Evolutionary conservation across 108 stramenopile genomes (phyloP).

Genomic region (Nitzschia sp.): DNA sequence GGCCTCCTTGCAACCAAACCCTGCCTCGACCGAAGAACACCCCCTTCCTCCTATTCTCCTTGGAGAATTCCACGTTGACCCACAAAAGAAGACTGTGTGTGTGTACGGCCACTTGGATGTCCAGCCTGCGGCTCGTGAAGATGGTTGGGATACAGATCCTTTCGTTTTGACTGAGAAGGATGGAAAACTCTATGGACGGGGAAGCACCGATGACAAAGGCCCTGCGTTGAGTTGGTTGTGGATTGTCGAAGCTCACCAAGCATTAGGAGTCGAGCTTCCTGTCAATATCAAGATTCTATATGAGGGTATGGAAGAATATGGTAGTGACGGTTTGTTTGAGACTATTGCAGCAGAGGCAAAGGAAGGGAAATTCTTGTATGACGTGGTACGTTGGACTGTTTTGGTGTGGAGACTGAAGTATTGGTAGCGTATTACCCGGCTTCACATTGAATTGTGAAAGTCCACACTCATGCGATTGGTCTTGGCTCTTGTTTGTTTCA

Average conservation of each 20-base stretch:
- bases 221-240: conserved; percentile 82
- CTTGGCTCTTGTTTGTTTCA: background rate
- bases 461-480: no score
- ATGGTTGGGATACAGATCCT: conserved; percentile 85
- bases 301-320: conserved; percentile 85
- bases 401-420: no score
- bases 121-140: conserved; percentile 69
- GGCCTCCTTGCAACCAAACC: conserved; percentile 56
- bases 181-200: conserved; percentile 75
- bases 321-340: conserved; percentile 78
- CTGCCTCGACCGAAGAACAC: conserved; percentile 42
- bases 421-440: no score
- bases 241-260: conserved; percentile 71
- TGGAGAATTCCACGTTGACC: conserved; percentile 52
- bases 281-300: conserved; percentile 78
- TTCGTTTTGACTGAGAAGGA: conserved; percentile 72
- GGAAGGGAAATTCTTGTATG: conserved; percentile 64
- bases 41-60: conserved; percentile 69
- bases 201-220: conserved; percentile 83
- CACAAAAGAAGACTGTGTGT: conserved; percentile 75
- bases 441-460: no score
- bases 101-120: conserved; percentile 72
- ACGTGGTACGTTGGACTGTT: conserved; percentile 38
- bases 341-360: conserved; percentile 56
- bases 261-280: conserved; percentile 56